These are phyloP conservation scores for Ophiosphaerella narmari DNA, from an alignment of 2,329 filamentous ascomycete species.

Conservation along the genomic window DNA sequence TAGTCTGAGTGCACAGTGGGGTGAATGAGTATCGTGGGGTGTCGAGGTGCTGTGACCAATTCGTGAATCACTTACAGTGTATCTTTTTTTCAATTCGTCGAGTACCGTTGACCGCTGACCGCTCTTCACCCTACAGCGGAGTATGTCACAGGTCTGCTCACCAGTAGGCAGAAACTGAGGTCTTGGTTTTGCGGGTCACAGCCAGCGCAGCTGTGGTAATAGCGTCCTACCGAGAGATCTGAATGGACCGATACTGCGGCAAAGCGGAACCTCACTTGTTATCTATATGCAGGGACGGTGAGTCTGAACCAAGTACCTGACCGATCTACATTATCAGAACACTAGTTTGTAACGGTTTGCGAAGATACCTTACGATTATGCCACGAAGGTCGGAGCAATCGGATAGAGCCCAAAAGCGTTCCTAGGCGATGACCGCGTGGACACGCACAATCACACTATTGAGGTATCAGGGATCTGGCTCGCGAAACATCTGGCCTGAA, in stretches of 20 bases:
- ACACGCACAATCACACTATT: slow-evolving; percentile 41
- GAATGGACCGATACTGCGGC: slow-evolving; percentile 18
- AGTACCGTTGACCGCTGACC: slow-evolving; percentile 22
- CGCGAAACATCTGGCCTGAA: slow-evolving; percentile 23
- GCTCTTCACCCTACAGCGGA: slow-evolving; percentile 31
- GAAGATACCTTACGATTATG: slow-evolving; percentile 26
- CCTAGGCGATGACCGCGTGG: slow-evolving; percentile 24
- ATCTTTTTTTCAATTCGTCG: slow-evolving; percentile 20
- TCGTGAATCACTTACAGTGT: slow-evolving; percentile 23
- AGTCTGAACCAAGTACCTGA: slow-evolving; percentile 16
- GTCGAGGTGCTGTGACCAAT: slow-evolving; percentile 13
- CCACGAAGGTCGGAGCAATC: slow-evolving; percentile 30
- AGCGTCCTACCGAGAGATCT: slow-evolving; percentile 5
- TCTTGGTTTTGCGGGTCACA: slow-evolving; percentile 1
- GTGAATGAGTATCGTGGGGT: slow-evolving; percentile 24
- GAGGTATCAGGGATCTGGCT: slow-evolving; percentile 20
- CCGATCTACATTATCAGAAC: slow-evolving; percentile 22
- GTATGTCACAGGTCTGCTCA: slow-evolving; percentile 8
- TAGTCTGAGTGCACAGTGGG: slow-evolving; percentile 8
- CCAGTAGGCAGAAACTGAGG: slow-evolving; percentile 2
- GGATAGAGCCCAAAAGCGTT: slow-evolving; percentile 9
- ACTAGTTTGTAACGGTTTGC: slow-evolving; percentile 17
- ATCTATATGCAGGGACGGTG: slow-evolving; percentile 26
- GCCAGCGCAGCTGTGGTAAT: slow-evolving; percentile 10
- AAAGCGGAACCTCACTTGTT: slow-evolving; percentile 16